Evolutionary conservation across 2,329 filamentous ascomycete species (phyloP).

Genomic region (Parastagonospora avenae): DNA sequence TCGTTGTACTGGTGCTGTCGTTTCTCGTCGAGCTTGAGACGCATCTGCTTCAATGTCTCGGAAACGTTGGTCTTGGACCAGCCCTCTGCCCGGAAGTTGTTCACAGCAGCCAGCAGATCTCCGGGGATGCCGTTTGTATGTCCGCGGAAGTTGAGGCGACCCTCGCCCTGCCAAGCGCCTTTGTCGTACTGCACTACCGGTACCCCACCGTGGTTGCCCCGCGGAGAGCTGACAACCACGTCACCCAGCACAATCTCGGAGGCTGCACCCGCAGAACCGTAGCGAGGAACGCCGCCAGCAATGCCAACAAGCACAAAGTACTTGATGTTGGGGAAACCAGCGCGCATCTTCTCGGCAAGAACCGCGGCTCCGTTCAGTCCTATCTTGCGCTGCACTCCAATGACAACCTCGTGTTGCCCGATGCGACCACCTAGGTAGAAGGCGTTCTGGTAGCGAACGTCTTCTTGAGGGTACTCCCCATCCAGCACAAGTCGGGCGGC

Average conservation of each 20-base stretch:
- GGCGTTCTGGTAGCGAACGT: conserved; percentile 2
- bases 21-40: conserved; percentile 14
- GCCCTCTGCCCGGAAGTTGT: conserved; percentile 10
- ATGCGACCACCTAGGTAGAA: conserved; percentile 15
- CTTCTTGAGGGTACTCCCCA: conserved; percentile 18
- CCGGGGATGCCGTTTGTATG: conserved; percentile 14
- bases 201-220: conserved; percentile 22
- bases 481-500: conserved; percentile 39
- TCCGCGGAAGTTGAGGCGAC: conserved; percentile 13
- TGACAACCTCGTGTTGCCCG: conserved; percentile 14
- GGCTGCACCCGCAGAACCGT: conserved; percentile 14
- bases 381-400: conserved; percentile 9
- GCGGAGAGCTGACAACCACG: conserved; percentile 23
- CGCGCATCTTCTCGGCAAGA: conserved; percentile 16
- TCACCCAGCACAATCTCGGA: conserved; percentile 25
- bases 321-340: conserved; percentile 15
- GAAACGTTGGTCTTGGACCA: conserved; percentile 12
- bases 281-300: conserved; percentile 22
- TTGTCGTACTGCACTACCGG: conserved; percentile 27
- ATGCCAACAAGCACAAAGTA: conserved; percentile 25
- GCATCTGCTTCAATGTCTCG: conserved; percentile 11
- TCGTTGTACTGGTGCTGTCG: conserved; percentile 10
- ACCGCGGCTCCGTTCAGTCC: conserved; percentile 2
- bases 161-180: conserved; percentile 16
- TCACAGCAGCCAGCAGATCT: conserved; percentile 12